These are phyloP conservation scores for Boletellus ananas DNA, from an alignment of 768 basidiomycete species.

Conservation along the genomic window DNA sequence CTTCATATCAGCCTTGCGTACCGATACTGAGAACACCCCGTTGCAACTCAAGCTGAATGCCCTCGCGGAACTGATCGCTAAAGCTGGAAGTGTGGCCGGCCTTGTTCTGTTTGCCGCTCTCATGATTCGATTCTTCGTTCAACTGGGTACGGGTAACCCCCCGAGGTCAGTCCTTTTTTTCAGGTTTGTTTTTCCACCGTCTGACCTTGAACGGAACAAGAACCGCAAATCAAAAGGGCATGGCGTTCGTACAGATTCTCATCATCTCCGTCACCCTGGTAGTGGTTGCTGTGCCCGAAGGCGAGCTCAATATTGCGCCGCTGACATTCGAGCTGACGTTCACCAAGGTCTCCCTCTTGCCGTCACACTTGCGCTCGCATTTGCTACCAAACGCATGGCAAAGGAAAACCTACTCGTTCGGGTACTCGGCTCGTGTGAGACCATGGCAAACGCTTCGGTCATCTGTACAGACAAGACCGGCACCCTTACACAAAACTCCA, in stretches of 20 bases:
- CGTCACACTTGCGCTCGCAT: conserved; percentile 93
- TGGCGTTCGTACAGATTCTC: conserved; percentile 87
- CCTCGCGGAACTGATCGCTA: conserved; percentile 95
- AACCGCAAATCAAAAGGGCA: conserved; percentile 77
- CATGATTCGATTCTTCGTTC: conserved; percentile 94
- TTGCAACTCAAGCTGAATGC: conserved; percentile 90
- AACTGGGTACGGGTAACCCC: conserved; percentile 63
- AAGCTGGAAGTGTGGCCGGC: conserved; percentile 80
- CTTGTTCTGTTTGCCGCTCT: conserved; percentile 75
- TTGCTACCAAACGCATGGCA: conserved; percentile 98
- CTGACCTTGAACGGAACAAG: conserved; percentile 33
- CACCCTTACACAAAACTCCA: conserved; percentile 90
- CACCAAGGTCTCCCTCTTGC: conserved; percentile 81
- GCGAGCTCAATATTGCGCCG: conserved; percentile 25
- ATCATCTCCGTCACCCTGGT: conserved; percentile 94
- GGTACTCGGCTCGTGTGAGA: conserved; percentile 94
- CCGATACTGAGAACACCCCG: conserved; percentile 86
- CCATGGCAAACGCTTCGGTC: conserved; percentile 97
- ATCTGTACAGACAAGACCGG: conserved; percentile 97
- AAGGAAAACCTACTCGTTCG: conserved; percentile 92
- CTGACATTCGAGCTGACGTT: neutral
- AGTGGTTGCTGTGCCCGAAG: conserved; percentile 87
- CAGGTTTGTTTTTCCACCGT: neutral
- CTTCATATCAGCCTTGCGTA: conserved; percentile 63
- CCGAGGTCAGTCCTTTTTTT: conserved; percentile 39